Evolutionary conservation across 2,329 filamentous ascomycete genomes (phyloP).

Genomic region (Biscogniauxia marginata): DNA sequence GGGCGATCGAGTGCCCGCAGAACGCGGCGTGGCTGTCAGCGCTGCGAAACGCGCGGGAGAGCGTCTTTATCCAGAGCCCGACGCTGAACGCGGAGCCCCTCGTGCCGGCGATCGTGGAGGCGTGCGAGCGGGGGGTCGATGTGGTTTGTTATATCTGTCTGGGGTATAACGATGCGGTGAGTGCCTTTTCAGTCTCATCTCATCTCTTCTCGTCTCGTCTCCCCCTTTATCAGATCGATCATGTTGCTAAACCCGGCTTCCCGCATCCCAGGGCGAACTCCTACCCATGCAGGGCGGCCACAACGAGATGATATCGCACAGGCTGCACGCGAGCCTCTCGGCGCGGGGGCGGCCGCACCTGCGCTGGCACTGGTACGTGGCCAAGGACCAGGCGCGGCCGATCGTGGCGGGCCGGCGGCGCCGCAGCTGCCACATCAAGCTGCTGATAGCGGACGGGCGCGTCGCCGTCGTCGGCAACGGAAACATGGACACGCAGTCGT

Average conservation of each 20-base stretch:
- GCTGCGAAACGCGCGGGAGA: conserved; percentile 60
- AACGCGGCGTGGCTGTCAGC: conserved; percentile 74
- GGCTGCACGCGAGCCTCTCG: conserved; percentile 56
- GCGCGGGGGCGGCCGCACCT: conserved; percentile 47
- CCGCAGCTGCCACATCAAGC: conserved; percentile 72
- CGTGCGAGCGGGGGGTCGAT: conserved; percentile 64
- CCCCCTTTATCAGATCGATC: not conserved
- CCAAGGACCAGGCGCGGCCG: conserved; percentile 67
- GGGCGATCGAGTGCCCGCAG: conserved; percentile 64
- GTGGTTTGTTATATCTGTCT: conserved; percentile 72
- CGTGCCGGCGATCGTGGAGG: conserved; percentile 60
- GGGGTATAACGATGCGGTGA: conserved; percentile 71
- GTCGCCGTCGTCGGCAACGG: conserved; percentile 73
- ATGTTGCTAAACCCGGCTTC: not conserved
- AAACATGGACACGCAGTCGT: conserved; percentile 79
- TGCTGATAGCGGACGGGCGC: conserved; percentile 69
- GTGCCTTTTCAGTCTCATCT: conserved; percentile 18
- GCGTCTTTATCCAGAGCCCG: conserved; percentile 76
- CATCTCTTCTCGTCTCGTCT: not conserved
- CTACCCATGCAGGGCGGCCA: conserved; percentile 74
- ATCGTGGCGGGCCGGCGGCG: conserved; percentile 65
- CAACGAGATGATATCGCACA: conserved; percentile 67
- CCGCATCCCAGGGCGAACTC: conserved; percentile 59
- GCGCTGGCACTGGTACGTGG: conserved; percentile 69
- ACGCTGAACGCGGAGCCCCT: conserved; percentile 72